These are phyloP conservation scores for Amanita polypyramis DNA, from an alignment of 768 basidiomycete genomes.

Conservation along the genomic window DNA sequence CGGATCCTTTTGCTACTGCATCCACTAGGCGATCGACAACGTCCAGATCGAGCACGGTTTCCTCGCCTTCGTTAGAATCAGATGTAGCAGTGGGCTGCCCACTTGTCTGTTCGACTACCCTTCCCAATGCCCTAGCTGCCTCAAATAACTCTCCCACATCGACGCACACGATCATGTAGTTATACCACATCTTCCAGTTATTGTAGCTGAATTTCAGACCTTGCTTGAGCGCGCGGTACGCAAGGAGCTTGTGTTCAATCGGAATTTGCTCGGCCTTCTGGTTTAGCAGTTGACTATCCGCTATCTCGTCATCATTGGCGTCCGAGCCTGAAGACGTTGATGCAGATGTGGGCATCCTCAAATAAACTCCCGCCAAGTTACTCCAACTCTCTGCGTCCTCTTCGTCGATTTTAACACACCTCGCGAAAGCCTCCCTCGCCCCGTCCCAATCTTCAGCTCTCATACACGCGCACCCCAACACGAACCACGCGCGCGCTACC, in stretches of 20 bases:
- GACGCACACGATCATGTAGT: conserved; percentile 90
- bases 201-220: conserved; percentile 78
- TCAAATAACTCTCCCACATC: conserved; percentile 91
- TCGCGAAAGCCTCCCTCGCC: conserved; percentile 71
- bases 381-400: conserved; percentile 99
- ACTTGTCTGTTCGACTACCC: conserved; percentile 72
- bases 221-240: conserved; percentile 87
- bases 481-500: conserved; percentile 85
- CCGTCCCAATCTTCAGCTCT: conserved; percentile 77
- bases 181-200: conserved; percentile 98
- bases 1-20: conserved; percentile 58
- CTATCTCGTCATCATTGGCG: conserved; percentile 12
- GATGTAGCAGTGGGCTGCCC: conserved; percentile 16
- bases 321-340: not conserved
- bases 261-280: conserved; percentile 27
- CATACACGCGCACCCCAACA: conserved; percentile 87
- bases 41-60: conserved; percentile 61
- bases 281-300: conserved; percentile 20
- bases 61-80: conserved; percentile 21
- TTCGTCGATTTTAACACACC: conserved; percentile 87
- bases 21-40: conserved; percentile 85
- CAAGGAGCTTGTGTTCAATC: conserved; percentile 73
- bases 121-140: conserved; percentile 70
- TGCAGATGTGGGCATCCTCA: conserved; percentile 53
- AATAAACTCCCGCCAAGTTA: conserved; percentile 90